phyloP scores from a whole-genome alignment of 768 basidiomycete genomes.

The Infundibulicybe gibba region DNA sequence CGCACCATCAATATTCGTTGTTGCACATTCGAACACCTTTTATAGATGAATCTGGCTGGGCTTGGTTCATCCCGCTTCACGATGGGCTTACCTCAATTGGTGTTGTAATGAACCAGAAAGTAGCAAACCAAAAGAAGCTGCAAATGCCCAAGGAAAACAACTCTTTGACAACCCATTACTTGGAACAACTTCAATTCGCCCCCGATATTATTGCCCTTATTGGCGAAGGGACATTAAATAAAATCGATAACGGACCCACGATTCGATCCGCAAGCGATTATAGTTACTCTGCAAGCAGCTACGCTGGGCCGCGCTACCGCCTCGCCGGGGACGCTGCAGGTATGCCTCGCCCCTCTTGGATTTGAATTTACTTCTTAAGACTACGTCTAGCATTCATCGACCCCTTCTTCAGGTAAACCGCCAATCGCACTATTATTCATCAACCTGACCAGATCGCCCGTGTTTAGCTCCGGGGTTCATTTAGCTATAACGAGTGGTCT shows the following conservation, averaged over 20 bases:
- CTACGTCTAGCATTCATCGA: conserved; percentile 19
- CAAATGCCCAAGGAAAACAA: conserved; percentile 4
- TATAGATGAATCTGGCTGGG: conserved; percentile 45
- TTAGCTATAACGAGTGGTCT: conserved; percentile 27
- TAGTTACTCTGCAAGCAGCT: conserved; percentile 25
- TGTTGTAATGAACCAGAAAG: conserved; percentile 27
- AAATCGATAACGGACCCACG: conserved; percentile 8
- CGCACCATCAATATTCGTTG: conserved; percentile 6
- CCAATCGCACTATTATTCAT: background rate
- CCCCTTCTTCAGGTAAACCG: conserved; percentile 18
- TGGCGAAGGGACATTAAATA: conserved; percentile 13
- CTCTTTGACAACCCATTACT: conserved; percentile 28
- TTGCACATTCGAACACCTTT: background rate
- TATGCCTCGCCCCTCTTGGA: background rate
- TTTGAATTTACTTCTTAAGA: background rate
- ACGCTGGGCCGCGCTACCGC: conserved; percentile 26
- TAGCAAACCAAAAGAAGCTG: conserved; percentile 3
- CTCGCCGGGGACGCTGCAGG: conserved; percentile 27
- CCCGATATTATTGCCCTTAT: conserved; percentile 28
- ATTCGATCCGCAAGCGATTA: conserved; percentile 27
- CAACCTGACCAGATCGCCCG: background rate
- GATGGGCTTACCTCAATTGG: conserved; percentile 12
- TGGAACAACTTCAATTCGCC: conserved; percentile 23
- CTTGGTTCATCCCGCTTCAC: conserved; percentile 49
- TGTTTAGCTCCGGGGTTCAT: conserved; percentile 24